Evolutionary conservation across 2,329 filamentous ascomycete species (phyloP).

Genomic region (Lecanicillium sp.): DNA sequence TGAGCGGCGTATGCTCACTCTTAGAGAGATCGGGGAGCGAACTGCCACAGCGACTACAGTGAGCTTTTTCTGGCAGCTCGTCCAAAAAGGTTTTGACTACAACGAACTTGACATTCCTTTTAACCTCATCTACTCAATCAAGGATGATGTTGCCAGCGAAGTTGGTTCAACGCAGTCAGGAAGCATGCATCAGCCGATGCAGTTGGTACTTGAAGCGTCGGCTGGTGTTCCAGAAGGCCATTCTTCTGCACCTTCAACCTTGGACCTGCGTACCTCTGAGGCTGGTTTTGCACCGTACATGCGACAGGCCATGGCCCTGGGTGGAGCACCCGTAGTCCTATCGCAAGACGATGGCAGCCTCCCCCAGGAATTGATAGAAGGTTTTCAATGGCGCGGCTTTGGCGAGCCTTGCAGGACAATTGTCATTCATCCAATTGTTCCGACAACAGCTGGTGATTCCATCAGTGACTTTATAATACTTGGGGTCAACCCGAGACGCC

Average conservation of each 20-base stretch:
- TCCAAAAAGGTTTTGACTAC: constrained; percentile 59
- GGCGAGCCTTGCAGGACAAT: constrained; percentile 61
- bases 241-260: constrained; percentile 44
- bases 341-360: constrained; percentile 59
- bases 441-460: constrained; percentile 60
- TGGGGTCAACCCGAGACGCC: constrained; percentile 68
- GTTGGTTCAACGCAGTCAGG: constrained; percentile 63
- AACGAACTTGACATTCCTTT: constrained; percentile 73
- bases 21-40: constrained; percentile 69
- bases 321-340: constrained; percentile 57
- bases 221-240: constrained; percentile 62
- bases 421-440: constrained; percentile 71
- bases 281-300: constrained; percentile 72
- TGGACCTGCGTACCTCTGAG: constrained; percentile 62
- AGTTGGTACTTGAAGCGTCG: constrained; percentile 62
- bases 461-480: constrained; percentile 73
- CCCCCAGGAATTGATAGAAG: constrained; percentile 54
- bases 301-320: constrained; percentile 61
- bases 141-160: constrained; percentile 63
- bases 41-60: constrained; percentile 66
- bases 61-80: constrained; percentile 64
- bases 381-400: constrained; percentile 62
- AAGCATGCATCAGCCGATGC: constrained; percentile 51
- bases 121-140: constrained; percentile 67
- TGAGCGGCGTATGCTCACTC: constrained; percentile 69